phyloP scores from a whole-genome alignment of 2,329 filamentous ascomycete genomes.

The Neocatenulostroma microsporum region DNA sequence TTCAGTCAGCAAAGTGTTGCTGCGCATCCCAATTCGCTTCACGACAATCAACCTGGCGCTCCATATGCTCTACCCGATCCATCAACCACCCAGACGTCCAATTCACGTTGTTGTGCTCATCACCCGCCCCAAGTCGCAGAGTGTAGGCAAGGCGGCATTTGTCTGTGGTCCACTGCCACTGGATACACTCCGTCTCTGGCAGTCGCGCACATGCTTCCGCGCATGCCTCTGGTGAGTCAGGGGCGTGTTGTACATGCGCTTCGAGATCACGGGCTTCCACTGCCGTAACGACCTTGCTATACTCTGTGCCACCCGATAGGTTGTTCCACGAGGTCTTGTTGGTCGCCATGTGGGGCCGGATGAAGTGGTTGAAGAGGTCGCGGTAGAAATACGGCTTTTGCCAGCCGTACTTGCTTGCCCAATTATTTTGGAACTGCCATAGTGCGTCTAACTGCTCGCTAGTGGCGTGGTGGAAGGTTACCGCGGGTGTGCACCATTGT shows the following conservation, averaged over 20 bases:
- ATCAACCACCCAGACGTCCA: conserved; percentile 29
- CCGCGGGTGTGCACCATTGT: conserved; percentile 1
- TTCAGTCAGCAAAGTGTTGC: too few relatives aligned
- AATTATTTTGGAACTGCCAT: conserved; percentile 3
- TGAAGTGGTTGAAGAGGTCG: conserved; percentile 1
- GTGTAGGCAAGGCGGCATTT: conserved; percentile 27
- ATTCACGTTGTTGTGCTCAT: conserved; percentile 22
- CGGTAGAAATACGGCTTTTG: conserved; percentile 1
- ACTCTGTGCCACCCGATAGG: conserved; percentile 2
- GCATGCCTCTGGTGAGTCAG: conserved; percentile 22
- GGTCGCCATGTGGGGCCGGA: neutral
- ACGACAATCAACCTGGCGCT: too few relatives aligned
- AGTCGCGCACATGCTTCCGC: conserved; percentile 22
- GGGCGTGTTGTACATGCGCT: too few relatives aligned
- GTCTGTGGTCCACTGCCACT: conserved; percentile 29
- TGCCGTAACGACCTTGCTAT: too few relatives aligned
- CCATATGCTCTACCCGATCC: conserved; percentile 15
- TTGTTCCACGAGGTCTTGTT: conserved; percentile 1
- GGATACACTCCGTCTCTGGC: conserved; percentile 23
- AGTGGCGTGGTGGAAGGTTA: conserved; percentile 1
- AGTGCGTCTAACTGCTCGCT: neutral
- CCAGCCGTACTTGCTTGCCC: neutral
- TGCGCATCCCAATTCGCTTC: too few relatives aligned
- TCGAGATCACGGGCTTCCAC: too few relatives aligned
- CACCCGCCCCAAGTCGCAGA: conserved; percentile 25